These are phyloP conservation scores for Kurtzmaniella quercitrusa DNA, from an alignment of 1,139 yeast species.

Conservation along the genomic window DNA sequence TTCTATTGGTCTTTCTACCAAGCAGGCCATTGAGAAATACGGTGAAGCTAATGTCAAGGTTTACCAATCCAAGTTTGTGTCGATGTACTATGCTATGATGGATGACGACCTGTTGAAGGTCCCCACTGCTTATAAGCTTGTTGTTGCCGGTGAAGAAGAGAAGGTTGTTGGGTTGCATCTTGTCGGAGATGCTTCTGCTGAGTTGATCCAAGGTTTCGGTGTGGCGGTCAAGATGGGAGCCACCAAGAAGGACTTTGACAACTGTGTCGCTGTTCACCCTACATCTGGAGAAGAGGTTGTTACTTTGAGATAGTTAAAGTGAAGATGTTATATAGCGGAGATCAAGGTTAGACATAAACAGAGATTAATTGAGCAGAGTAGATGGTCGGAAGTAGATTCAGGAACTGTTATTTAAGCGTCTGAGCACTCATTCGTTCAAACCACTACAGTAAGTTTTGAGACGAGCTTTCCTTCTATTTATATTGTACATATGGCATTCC, in stretches of 20 bases:
- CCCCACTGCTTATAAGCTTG: slow-evolving; percentile 82
- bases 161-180: slow-evolving; percentile 93
- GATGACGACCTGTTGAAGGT: slow-evolving; percentile 63
- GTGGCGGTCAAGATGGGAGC: slow-evolving; percentile 98
- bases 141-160: slow-evolving; percentile 76
- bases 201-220: slow-evolving; percentile 96
- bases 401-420: too few relatives aligned
- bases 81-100: slow-evolving; percentile 91
- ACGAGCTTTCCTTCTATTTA: too few relatives aligned
- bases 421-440: too few relatives aligned
- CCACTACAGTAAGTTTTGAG: too few relatives aligned
- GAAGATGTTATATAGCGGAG: too few relatives aligned
- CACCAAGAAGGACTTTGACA: slow-evolving; percentile 90
- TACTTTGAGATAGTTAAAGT: slow-evolving; percentile 54
- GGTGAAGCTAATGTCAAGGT: slow-evolving; percentile 80
- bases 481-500: too few relatives aligned
- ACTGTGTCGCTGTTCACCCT: slow-evolving; percentile 96
- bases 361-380: too few relatives aligned
- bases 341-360: too few relatives aligned
- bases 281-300: slow-evolving; percentile 97
- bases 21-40: slow-evolving; percentile 68
- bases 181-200: slow-evolving; percentile 87
- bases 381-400: too few relatives aligned
- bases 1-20: slow-evolving; percentile 80
- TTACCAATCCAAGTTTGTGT: slow-evolving; percentile 77